Evolutionary conservation across 202 grass and related monocot species (phyloP).

Genomic region (Musa balbisiana): DNA sequence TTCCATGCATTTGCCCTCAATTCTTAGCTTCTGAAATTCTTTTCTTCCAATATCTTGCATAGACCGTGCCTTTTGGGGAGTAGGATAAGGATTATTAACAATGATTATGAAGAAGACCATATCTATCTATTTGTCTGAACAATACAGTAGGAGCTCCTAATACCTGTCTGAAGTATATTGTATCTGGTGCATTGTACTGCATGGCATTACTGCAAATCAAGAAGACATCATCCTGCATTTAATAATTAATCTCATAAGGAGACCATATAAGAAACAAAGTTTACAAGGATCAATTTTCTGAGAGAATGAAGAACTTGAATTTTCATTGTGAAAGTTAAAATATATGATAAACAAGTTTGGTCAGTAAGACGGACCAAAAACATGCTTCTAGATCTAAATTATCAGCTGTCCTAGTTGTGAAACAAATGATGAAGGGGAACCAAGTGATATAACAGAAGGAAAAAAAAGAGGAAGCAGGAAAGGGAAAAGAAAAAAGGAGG

Average conservation of each 20-base stretch:
- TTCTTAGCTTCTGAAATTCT: conserved; percentile 80
- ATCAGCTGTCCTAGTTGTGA: background rate
- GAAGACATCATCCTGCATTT: conserved; percentile 89
- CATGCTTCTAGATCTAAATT: background rate
- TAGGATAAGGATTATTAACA: conserved; percentile 20
- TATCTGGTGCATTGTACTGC: conserved; percentile 98
- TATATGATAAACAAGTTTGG: too few relatives aligned
- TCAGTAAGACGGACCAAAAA: too few relatives aligned
- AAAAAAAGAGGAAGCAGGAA: background rate
- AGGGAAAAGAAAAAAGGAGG: background rate
- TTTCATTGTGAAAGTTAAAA: background rate
- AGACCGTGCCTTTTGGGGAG: conserved; percentile 57
- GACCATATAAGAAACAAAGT: background rate
- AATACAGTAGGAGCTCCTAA: background rate
- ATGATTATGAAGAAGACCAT: background rate
- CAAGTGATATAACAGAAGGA: background rate
- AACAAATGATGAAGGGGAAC: background rate
- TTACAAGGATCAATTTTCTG: background rate
- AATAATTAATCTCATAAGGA: background rate
- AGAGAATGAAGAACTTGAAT: background rate
- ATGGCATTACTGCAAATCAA: conserved; percentile 99
- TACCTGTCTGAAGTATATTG: conserved; percentile 45
- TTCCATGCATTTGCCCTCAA: conserved; percentile 42
- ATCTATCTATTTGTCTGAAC: background rate
- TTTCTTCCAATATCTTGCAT: conserved; percentile 97